Evolutionary conservation across 352 stramenopile species (phyloP), one percentile per base, ranked within the genome.

Genomic region (Globisporangium barbulae): DNA sequence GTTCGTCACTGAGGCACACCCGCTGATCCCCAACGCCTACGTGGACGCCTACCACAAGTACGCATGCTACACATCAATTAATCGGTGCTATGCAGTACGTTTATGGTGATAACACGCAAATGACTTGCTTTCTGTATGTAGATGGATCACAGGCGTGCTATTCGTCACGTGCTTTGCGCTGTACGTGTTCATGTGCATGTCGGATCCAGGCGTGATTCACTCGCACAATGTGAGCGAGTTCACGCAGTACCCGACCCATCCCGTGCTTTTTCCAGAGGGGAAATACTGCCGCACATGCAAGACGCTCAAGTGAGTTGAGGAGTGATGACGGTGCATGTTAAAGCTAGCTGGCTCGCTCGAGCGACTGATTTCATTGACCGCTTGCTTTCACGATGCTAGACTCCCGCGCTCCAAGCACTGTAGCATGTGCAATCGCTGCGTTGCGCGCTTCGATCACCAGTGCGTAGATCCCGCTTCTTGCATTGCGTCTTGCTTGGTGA

Each of bases 371-470:
- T 8, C 25, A 48, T 25, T 49, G n/a, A 28, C 13, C 39, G 39
- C 39, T 45, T 12, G 45, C 8, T 30, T 8, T 25, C 21, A 3
- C 65, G 2, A n/a, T 7, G 59, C 28, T 48, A 93, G 83, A 59
- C 58, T 94, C 12, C 87, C 90, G 7, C 72, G 90, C 17, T 96
- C 87, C 33, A 97, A 97, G 70, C 90, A 97, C 75, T 97, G 90
- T 56, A 68, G 85, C 45, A 69, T 97, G 59, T 97, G 90, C 73
- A 87, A 96, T 53, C 79, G 88, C 33, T 97, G 90, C 58, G 81
- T 97, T 47, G 82, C 76, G 21, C 81, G 88, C 70, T 97, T 97
- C 53, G 90, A 97, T 47, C 90, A 96, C 68, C 88, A 96, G 86
- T 96, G 81, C 61, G 85, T 77, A 22, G 10, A 30, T 13, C 2